Evolutionary conservation across 805 yeast species (phyloP).

Genomic region (Lachancea lanzarotensis): DNA sequence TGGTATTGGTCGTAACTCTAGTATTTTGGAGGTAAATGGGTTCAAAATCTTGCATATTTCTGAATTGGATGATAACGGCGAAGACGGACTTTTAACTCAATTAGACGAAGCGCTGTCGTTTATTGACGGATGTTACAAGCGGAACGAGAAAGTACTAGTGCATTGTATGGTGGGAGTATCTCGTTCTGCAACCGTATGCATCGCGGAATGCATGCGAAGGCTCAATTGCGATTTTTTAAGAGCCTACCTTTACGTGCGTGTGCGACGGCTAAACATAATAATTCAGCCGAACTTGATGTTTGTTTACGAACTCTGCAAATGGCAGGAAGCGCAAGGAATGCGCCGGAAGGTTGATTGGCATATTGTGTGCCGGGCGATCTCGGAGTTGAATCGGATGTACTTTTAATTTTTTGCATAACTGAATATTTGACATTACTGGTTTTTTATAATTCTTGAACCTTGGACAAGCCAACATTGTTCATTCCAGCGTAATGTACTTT

Average conservation of each 20-base stretch:
- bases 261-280: constrained; percentile 80
- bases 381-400: constrained; percentile 65
- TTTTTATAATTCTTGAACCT: background rate
- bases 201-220: constrained; percentile 88
- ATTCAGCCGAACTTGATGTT: constrained; percentile 90
- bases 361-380: constrained; percentile 75
- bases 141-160: constrained; percentile 54
- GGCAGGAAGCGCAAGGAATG: constrained; percentile 30
- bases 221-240: constrained; percentile 58
- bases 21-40: constrained; percentile 24
- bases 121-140: constrained; percentile 47
- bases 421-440: too few species aligned
- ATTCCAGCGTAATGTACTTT: constrained; percentile 51
- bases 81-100: constrained; percentile 61
- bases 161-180: constrained; percentile 97
- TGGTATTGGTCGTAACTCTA: background rate
- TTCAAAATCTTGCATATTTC: constrained; percentile 46
- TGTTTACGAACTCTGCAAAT: constrained; percentile 79
- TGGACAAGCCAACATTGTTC: background rate
- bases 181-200: constrained; percentile 89
- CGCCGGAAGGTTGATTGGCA: constrained; percentile 81
- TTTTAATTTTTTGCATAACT: constrained; percentile 24
- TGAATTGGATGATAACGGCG: constrained; percentile 86
- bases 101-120: constrained; percentile 59
- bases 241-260: constrained; percentile 86